These are phyloP conservation scores for Platismatia glauca DNA, from an alignment of 495 filamentous ascomycete species.

Conservation along the genomic window DNA sequence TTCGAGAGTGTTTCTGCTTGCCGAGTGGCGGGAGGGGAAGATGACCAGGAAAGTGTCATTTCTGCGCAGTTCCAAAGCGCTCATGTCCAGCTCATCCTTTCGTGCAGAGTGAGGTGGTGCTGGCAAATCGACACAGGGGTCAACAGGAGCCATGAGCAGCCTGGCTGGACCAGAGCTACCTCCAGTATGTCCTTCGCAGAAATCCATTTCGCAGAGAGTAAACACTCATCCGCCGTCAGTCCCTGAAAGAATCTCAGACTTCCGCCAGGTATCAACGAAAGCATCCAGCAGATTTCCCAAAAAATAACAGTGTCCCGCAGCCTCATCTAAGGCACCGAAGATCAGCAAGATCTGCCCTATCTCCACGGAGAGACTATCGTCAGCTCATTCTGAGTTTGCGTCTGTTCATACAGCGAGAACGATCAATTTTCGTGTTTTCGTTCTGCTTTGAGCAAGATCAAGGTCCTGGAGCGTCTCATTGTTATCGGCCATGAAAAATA, in stretches of 20 bases:
- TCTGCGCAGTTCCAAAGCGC: background rate
- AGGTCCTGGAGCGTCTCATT: background rate
- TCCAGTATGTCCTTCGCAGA: background rate
- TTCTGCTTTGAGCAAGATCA: background rate
- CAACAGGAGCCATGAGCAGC: background rate
- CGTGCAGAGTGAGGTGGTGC: background rate
- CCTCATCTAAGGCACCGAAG: too few relatives aligned
- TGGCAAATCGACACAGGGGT: background rate
- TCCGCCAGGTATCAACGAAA: background rate
- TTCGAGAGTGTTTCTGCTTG: background rate
- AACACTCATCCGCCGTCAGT: background rate
- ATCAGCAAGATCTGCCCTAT: too few relatives aligned
- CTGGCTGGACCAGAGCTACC: background rate
- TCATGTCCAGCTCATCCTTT: background rate
- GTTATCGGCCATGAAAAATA: background rate
- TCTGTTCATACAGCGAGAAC: background rate
- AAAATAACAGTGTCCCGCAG: too few relatives aligned
- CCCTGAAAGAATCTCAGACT: too few relatives aligned
- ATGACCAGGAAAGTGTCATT: background rate
- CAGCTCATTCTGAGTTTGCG: too few relatives aligned
- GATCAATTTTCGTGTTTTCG: background rate
- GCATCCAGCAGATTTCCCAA: too few relatives aligned
- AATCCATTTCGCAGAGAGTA: background rate
- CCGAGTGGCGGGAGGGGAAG: background rate
- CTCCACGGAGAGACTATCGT: too few relatives aligned